Evolutionary conservation across 345 rosid genomes (phyloP).

Genomic region (Kernera saxatilis): DNA sequence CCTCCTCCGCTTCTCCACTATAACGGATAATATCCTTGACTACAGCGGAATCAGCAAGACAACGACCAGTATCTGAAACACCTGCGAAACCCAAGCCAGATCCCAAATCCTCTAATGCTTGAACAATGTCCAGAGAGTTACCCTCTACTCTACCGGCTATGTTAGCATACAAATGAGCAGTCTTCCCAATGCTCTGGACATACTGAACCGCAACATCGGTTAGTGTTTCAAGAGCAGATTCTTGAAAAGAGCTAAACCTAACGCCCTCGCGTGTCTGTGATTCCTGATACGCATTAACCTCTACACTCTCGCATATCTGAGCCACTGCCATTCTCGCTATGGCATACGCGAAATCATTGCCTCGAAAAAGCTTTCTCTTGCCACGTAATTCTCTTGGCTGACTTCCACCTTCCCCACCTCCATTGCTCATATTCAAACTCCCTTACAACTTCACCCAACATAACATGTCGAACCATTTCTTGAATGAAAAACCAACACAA

Average conservation of each 20-base stretch:
- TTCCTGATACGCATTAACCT: constrained; percentile 63
- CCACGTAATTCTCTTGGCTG: constrained; percentile 27
- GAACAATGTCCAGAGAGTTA: constrained; percentile 61
- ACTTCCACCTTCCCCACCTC: constrained; percentile 59
- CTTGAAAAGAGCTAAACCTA: constrained; percentile 75
- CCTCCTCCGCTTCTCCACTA: constrained; percentile 43
- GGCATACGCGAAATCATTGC: constrained; percentile 47
- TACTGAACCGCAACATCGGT: constrained; percentile 53
- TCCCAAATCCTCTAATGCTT: constrained; percentile 67
- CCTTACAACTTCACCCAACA: constrained; percentile 45
- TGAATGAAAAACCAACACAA: constrained; percentile 1
- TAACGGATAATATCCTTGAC: constrained; percentile 59
- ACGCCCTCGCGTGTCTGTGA: constrained; percentile 57
- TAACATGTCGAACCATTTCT: constrained; percentile 34
- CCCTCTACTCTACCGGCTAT: constrained; percentile 58
- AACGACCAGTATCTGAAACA: constrained; percentile 51
- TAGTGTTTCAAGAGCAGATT: constrained; percentile 62
- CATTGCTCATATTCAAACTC: constrained; percentile 84
- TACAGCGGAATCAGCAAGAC: constrained; percentile 57
- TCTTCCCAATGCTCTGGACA: constrained; percentile 51
- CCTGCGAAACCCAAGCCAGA: constrained; percentile 53
- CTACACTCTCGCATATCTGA: constrained; percentile 68
- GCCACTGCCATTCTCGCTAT: constrained; percentile 62
- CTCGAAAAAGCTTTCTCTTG: constrained; percentile 37
- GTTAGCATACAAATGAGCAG: constrained; percentile 50